These are phyloP conservation scores for Fragilaria crotonensis DNA, from an alignment of 108 stramenopile genomes.

Conservation along the genomic window DNA sequence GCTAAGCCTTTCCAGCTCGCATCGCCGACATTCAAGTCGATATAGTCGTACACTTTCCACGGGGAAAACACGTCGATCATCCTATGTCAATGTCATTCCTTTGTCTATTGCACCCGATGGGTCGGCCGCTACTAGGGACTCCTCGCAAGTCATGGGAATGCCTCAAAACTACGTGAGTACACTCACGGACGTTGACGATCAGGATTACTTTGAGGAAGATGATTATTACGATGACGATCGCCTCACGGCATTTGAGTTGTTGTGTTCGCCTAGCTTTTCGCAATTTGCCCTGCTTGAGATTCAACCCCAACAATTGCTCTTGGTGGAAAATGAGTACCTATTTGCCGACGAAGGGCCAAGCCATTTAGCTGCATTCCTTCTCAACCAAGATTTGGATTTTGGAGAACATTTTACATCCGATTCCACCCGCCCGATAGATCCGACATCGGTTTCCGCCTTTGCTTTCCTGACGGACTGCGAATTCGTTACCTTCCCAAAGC, in stretches of 20 bases:
- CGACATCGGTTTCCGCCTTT: constrained; percentile 41
- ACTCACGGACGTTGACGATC: too few species aligned
- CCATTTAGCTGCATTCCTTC: constrained; percentile 30
- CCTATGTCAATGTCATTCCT: neutral
- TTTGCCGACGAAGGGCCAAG: constrained; percentile 16
- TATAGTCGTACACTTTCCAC: too few species aligned
- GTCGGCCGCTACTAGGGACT: too few species aligned
- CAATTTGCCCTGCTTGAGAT: constrained; percentile 33
- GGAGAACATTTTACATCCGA: constrained; percentile 28
- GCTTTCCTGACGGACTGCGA: constrained; percentile 38
- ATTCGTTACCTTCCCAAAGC: constrained; percentile 28
- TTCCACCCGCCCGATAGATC: constrained; percentile 22
- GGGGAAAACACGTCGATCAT: too few species aligned
- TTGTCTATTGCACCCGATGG: neutral
- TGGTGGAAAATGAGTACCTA: constrained; percentile 10
- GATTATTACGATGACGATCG: too few species aligned
- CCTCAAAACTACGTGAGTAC: too few species aligned
- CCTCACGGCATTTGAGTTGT: too few species aligned
- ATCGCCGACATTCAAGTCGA: too few species aligned
- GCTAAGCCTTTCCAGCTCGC: too few species aligned
- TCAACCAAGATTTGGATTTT: constrained; percentile 18
- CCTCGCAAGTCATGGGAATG: too few species aligned
- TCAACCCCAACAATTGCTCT: constrained; percentile 11
- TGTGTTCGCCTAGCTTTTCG: too few species aligned
- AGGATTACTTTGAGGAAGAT: too few species aligned